Percentiles rank a stretch among this genome's conserved stretches.
phyloP scores from a whole-genome alignment of 2,329 filamentous ascomycete genomes.

The Coniella lustricola region DNA sequence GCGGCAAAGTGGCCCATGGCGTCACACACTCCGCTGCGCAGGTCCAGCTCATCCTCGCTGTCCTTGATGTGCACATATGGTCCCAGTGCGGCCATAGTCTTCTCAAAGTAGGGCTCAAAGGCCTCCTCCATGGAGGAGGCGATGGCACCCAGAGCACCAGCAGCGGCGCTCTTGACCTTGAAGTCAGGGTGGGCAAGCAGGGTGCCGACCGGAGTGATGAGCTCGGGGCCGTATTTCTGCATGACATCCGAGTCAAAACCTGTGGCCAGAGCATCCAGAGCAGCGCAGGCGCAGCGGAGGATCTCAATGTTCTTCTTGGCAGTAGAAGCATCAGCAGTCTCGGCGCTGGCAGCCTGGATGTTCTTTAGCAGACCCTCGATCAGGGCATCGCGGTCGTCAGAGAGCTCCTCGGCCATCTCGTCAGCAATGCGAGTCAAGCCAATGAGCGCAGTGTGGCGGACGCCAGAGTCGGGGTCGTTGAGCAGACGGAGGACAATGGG shows the following conservation, averaged over 20 bases:
- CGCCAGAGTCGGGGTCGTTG: conserved; percentile 73
- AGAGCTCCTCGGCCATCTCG: conserved; percentile 85
- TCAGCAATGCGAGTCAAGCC: conserved; percentile 86
- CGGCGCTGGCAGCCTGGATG: conserved; percentile 69
- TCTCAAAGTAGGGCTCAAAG: conserved; percentile 87
- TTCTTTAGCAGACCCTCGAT: conserved; percentile 84
- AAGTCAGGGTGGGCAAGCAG: conserved; percentile 79
- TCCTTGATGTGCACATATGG: conserved; percentile 81
- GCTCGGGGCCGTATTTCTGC: conserved; percentile 70
- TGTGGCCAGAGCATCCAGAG: conserved; percentile 85
- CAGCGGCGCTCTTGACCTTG: conserved; percentile 83
- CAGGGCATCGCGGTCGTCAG: conserved; percentile 74
- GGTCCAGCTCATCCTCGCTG: conserved; percentile 79
- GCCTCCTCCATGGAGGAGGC: conserved; percentile 74
- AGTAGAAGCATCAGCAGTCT: conserved; percentile 54
- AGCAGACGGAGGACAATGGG: conserved; percentile 79
- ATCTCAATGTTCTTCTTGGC: conserved; percentile 75
- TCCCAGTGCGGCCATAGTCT: conserved; percentile 84
- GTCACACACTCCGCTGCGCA: conserved; percentile 85
- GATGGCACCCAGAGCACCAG: conserved; percentile 84
- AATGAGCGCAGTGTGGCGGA: conserved; percentile 80
- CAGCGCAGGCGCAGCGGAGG: conserved; percentile 82
- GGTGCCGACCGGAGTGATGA: conserved; percentile 77
- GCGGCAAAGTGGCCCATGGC: conserved; percentile 87
- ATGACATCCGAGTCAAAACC: conserved; percentile 76